Evolutionary conservation across 495 filamentous ascomycete genomes (phyloP), one percentile per base, ranked within the genome.

Genomic region (Aspergillus avenaceus): DNA sequence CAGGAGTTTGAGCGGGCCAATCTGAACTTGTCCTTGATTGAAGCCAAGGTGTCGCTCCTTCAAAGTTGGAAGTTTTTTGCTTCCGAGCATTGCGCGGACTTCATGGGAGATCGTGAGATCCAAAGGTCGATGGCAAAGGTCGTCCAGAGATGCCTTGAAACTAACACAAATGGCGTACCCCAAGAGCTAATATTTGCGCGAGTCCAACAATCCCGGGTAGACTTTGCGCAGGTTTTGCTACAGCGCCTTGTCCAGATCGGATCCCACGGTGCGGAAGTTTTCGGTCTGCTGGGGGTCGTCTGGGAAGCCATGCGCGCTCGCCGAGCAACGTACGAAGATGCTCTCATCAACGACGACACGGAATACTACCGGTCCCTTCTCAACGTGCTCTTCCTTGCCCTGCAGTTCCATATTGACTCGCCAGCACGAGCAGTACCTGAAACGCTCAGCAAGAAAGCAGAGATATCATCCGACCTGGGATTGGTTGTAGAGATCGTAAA

Each of bases 61-160:
- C 78, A 87, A 52, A 85, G 88, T 51, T 99, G 93, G 93, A 91
- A 90, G 64, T 83, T 86, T 41, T 81, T 99, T 11, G 83, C 90
- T 9, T 75, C 91, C 40, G 92, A 97, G 67, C 79, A 97, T 37
- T 88, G 84, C 57, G 75, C 78, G 13, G 83, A 84, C 49, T 73
- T 93, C 27, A 72, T 78, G 32, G 70, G 73, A 29, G 79, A 86
- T 43, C 67, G 68, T 8, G 75, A 82, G 25, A 69, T 93, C n/a
- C 84, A 83, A 62, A 81, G 82, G 45, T 80, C 84, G 52, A 71
- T 87, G 63, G 75, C 78, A 9, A 53, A 81, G 40, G 84, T 89
- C n/a, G 79, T 81, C n/a, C 75, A 79, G 47, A 79, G 85, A 43
- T 92, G 89, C 55, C 63, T 97, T 28, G 71, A 75, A 36, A 78